Percentiles rank a stretch among this genome's conserved stretches.
Evolutionary conservation across 805 yeast genomes (phyloP).

Genomic region (Kazachstania bromeliacearum): DNA sequence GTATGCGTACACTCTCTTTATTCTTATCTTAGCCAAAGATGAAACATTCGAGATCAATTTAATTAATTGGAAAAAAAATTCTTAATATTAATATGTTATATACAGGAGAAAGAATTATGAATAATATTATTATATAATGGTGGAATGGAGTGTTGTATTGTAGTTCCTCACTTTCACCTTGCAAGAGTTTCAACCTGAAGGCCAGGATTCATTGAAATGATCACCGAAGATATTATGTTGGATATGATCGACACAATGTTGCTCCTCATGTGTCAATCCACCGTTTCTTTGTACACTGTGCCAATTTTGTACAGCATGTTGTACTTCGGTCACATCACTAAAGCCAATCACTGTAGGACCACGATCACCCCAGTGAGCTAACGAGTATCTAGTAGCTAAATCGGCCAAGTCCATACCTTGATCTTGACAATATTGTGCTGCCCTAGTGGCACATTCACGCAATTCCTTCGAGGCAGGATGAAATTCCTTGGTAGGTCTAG

Average conservation of each 20-base stretch:
- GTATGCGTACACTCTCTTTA: no score
- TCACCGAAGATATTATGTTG: conserved; percentile 38
- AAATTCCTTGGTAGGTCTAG: conserved; percentile 57
- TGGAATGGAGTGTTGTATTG: not conserved
- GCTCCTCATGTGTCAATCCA: conserved; percentile 35
- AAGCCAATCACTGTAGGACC: conserved; percentile 76
- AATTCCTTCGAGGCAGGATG: conserved; percentile 70
- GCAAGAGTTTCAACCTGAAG: no score
- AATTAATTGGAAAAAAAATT: no score
- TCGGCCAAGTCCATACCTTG: conserved; percentile 65
- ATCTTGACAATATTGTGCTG: conserved; percentile 38
- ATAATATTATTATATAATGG: no score
- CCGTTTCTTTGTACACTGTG: conserved; percentile 34
- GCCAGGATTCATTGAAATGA: conserved; percentile 62
- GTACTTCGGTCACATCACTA: conserved; percentile 52
- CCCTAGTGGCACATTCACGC: conserved; percentile 35
- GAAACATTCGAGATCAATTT: no score
- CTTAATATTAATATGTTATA: no score
- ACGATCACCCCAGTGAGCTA: conserved; percentile 43
- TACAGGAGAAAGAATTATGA: no score
- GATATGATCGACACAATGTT: conserved; percentile 34
- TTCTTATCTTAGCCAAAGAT: no score
- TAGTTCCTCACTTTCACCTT: not conserved
- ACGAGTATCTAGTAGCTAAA: conserved; percentile 68
- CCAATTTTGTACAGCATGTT: conserved; percentile 51